These are phyloP conservation scores for Daldinia sp. DNA, from an alignment of 2,329 filamentous ascomycete species.

Conservation along the genomic window DNA sequence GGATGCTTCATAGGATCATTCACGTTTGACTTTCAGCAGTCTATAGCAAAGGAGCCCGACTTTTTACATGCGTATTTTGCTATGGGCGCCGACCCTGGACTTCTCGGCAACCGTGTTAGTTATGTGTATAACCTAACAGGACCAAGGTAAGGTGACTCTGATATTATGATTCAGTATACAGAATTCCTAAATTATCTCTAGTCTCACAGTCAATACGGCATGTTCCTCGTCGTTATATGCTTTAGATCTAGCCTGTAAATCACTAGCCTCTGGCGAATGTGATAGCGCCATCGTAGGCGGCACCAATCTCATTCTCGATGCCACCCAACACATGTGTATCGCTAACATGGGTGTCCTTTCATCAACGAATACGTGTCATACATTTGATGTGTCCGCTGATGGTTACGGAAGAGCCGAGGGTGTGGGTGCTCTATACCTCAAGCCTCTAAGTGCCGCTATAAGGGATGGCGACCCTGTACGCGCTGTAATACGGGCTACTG, in stretches of 20 bases:
- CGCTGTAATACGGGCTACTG: conserved; percentile 45
- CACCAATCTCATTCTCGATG: conserved; percentile 52
- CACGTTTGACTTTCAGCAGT: conserved; percentile 26
- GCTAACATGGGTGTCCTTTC: conserved; percentile 52
- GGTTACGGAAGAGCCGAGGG: neutral
- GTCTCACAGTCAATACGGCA: neutral
- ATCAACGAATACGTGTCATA: conserved; percentile 37
- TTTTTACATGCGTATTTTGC: conserved; percentile 21
- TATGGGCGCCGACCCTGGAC: conserved; percentile 20
- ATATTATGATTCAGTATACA: neutral
- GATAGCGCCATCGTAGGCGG: conserved; percentile 52
- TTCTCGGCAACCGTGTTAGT: conserved; percentile 31
- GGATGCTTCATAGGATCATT: conserved; percentile 41
- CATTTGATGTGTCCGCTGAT: neutral
- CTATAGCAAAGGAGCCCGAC: conserved; percentile 34
- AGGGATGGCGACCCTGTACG: conserved; percentile 47
- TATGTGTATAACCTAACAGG: conserved; percentile 29
- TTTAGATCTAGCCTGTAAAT: conserved; percentile 48
- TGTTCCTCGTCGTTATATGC: conserved; percentile 44
- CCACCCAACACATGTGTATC: conserved; percentile 48
- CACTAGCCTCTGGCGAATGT: conserved; percentile 47
- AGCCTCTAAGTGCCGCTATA: conserved; percentile 28
- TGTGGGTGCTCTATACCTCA: neutral
- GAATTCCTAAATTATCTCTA: neutral
- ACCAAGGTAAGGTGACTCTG: conserved; percentile 22